Percentiles rank a stretch among this genome's conserved stretches.
Evolutionary conservation across 2,329 filamentous ascomycete species (phyloP).

Genomic region (Diaporthe velutina): DNA sequence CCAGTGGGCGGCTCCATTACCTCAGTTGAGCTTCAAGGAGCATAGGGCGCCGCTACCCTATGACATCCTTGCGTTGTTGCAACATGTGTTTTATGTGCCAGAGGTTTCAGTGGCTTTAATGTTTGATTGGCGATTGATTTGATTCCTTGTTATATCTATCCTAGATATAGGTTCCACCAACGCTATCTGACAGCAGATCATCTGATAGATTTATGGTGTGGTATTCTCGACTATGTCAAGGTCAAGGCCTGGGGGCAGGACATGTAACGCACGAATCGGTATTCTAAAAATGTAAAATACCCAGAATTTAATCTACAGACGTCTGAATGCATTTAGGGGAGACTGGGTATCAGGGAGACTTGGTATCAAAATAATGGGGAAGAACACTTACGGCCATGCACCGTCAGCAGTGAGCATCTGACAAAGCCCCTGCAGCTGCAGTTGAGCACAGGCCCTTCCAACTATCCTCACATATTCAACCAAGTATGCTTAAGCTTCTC

Average conservation of each 20-base stretch:
- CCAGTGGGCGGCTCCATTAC: no score
- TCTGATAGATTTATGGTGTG: neutral
- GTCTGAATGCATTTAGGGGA: neutral
- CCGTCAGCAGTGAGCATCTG: neutral
- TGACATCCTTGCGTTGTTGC: neutral
- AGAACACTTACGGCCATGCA: neutral
- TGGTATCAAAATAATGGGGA: neutral
- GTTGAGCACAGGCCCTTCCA: neutral
- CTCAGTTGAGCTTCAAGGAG: no score
- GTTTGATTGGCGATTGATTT: neutral
- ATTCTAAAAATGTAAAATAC: constrained; percentile 5
- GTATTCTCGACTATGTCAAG: no score
- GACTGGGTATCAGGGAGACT: neutral
- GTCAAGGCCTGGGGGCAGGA: neutral
- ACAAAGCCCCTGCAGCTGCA: neutral
- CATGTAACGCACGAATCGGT: no score
- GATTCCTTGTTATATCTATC: neutral
- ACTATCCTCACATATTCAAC: neutral
- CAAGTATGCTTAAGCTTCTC: neutral
- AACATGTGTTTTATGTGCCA: neutral
- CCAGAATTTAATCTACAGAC: neutral
- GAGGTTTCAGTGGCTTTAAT: neutral
- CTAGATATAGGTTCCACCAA: neutral
- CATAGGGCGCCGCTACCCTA: neutral
- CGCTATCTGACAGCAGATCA: neutral